These are phyloP conservation scores for Nothophytophthora sp. DNA, from an alignment of 352 stramenopile species.

Conservation along the genomic window DNA sequence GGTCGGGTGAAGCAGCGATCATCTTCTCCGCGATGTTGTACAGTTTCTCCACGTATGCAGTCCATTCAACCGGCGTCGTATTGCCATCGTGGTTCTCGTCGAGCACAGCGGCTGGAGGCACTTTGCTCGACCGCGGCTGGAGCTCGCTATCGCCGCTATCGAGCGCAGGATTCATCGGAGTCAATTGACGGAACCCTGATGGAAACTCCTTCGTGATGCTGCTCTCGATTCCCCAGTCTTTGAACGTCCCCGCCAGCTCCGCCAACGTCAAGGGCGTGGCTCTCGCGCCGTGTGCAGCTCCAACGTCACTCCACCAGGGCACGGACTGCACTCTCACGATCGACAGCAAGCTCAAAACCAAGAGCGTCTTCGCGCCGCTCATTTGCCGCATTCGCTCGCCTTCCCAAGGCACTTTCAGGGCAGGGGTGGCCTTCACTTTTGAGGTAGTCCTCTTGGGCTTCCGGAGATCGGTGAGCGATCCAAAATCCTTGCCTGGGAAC, in stretches of 20 bases:
- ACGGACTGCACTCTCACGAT: constrained; percentile 10
- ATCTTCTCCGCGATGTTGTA: constrained; percentile 8
- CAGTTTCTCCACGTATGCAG: constrained; percentile 25
- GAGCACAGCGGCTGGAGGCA: constrained; percentile 21
- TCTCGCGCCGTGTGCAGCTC: constrained; percentile 16
- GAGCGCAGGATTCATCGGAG: too few relatives aligned
- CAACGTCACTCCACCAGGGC: constrained; percentile 22
- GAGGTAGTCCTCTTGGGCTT: too few relatives aligned
- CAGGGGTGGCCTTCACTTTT: too few relatives aligned
- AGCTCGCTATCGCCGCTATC: constrained; percentile 3
- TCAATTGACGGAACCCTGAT: too few relatives aligned
- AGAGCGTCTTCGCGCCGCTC: constrained; percentile 2
- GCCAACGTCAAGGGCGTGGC: constrained; percentile 7
- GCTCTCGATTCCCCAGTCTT: constrained; percentile 6
- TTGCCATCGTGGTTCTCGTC: constrained; percentile 20
- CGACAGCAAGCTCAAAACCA: constrained; percentile 1
- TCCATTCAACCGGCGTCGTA: constrained; percentile 23
- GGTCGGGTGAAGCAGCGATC: constrained; percentile 15
- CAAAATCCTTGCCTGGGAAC: too few relatives aligned
- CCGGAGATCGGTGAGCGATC: too few relatives aligned
- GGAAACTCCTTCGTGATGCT: constrained; percentile 2
- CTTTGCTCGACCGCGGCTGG: constrained; percentile 3
- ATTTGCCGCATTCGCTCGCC: constrained; percentile 3
- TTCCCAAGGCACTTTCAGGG: background rate
- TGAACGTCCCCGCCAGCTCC: constrained; percentile 13